These are phyloP conservation scores for Candida maris DNA, from an alignment of 805 yeast species.

Conservation along the genomic window DNA sequence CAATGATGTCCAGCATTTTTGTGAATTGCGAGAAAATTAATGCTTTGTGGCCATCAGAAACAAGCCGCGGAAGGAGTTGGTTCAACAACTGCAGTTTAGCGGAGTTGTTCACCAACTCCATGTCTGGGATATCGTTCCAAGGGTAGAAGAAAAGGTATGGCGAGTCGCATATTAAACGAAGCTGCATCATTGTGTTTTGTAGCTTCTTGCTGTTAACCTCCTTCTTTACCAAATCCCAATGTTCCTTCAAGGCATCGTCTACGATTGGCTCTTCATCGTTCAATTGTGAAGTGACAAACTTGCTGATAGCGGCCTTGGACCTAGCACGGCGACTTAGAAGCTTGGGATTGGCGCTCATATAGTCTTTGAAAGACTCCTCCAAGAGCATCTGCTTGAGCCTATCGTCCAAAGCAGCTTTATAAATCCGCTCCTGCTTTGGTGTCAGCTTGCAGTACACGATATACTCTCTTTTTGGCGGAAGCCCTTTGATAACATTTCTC, in stretches of 20 bases:
- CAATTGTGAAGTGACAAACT: constrained; percentile 34
- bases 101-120: constrained; percentile 49
- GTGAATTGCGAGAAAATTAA: constrained; percentile 87
- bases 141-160: constrained; percentile 85
- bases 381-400: constrained; percentile 43
- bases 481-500: constrained; percentile 57
- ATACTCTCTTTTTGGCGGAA: constrained; percentile 91
- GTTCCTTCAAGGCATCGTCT: constrained; percentile 11
- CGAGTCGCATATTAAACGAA: constrained; percentile 79
- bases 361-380: constrained; percentile 48
- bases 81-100: constrained; percentile 71
- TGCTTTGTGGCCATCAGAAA: constrained; percentile 54
- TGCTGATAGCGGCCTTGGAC: constrained; percentile 33
- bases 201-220: constrained; percentile 51
- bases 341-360: constrained; percentile 39
- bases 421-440: constrained; percentile 54
- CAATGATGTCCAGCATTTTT: constrained; percentile 71
- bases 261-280: constrained; percentile 7
- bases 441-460: constrained; percentile 71
- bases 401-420: constrained; percentile 40
- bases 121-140: constrained; percentile 46
- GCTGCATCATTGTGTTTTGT: constrained; percentile 75
- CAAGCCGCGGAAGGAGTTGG: constrained; percentile 52
- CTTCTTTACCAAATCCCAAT: constrained; percentile 32
- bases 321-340: constrained; percentile 14